Base-by-base conservation (phyloP, 192 early-diverging fungal genomes). In the Martensiomyces pterosporus region DNA sequence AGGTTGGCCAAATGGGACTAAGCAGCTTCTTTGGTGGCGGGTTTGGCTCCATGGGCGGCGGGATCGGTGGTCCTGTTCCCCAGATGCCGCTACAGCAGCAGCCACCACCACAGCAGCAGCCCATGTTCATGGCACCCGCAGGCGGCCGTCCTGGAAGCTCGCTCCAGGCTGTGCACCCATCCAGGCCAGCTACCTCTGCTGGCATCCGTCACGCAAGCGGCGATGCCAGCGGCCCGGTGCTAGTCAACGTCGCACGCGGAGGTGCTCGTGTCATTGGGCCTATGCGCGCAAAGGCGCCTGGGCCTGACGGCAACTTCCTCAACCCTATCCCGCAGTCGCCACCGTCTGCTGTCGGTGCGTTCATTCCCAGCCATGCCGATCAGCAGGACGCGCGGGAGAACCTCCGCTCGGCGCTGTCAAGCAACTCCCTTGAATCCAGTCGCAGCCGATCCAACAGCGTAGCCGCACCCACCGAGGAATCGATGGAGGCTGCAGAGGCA, bases 311-410 rank as follows among this genome's bases (percentile, higher is more conserved):
- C 8, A 13, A 19, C 0, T 65, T 65, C 46, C 54, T 73, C 24
- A 73, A 73, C n/a, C 57, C 69, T 14, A 73, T 73, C 39, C 69
- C 69, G 10, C 69, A 73, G 47, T 73, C 69, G 4, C 69, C 69
- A 2, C 65, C 69, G 32, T 73, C 69, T 16, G 54, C 34, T 4
- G 42, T 73, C 14, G 69, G 62, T 21, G 57, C 47, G 7, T 43
- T 33, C n/a, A 45, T 73, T 26, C 48, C 48, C 7, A 47, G 29
- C 23, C 16, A 9, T n/a, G 32, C 33, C 26, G 38, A 33, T 8
- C 38, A 34, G 15, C 26, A 46, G 2, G 38, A 15, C 4, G 39
- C 61, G 3, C 57, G 53, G 36, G 57, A 57, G 6, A 47, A 55
- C 35, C 26, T 64, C 34, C 62, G 49, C 15, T 73, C 69, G 3